Evolutionary conservation across 2,329 filamentous ascomycete genomes (phyloP), one percentile per base, ranked within the genome.

Genomic region (Nigrospora oryzae): DNA sequence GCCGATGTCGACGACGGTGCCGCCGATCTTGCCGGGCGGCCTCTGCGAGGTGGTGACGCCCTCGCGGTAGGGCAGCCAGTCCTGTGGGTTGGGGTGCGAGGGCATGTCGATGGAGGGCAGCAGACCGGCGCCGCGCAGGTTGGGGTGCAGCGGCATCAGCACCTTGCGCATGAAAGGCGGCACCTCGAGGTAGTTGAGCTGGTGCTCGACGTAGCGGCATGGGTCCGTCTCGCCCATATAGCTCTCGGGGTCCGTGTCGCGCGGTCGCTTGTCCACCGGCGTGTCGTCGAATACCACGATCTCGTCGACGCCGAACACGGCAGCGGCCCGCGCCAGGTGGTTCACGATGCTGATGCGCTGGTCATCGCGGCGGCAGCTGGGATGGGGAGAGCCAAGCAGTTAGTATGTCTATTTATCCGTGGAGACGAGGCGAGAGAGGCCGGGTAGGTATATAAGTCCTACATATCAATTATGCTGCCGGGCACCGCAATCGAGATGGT

Each of bases 241-340:
- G 55, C 69, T 63, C 40, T 70, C 63, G 42, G 70, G 68, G 53
- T 80, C 74, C 42, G 75, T 68, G 44, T 64, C 64, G 16, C 63
- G 61, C 30, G 70, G 66, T 31, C 74, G 73, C 31, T 69, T 57
- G 13, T 71, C 65, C 7, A 55, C 41, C 2, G 73, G 73, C 33
- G 71, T 73, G 64, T 94, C 89, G 58, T 91, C 81, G 62, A 86
- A 95, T 44, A 95, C 69, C 42, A 95, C 74, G 30, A 94, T 74
- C 65, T 95, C 89, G 60, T 95, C 89, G 53, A 95, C 76, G 56
- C 79, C 84, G 66, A 93, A 94, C 50, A 94, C 83, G 49, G 86
- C 84, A 42, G 89, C 75, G 32, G 87, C 86, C 43, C 89, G 85
- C 6, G 88, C 88, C 43, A 95, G 82, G 51, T 84, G 82, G 8